A percentile compares a stretch with the other conserved stretches of the same genome.
Conservation (phyloP, 805 yeast genomes). For the Zygosaccharomyces pseudorouxii region DNA sequence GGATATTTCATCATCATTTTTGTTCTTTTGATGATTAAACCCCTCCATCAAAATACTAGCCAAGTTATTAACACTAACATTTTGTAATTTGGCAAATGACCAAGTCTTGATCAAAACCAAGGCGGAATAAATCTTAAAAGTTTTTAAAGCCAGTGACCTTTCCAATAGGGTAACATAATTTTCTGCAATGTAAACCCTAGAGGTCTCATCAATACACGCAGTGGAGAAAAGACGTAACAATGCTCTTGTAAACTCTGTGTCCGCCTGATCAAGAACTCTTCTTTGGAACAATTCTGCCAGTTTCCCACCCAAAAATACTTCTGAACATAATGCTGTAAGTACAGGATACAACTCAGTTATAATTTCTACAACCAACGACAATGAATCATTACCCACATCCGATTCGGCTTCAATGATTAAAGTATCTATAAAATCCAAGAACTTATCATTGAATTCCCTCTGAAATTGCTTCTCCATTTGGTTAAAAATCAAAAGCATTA, state of each 20-base stretch:
- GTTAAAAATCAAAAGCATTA: constrained; percentile 22
- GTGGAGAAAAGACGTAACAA: constrained; percentile 39
- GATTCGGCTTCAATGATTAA: constrained; percentile 27
- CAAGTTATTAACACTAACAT: constrained; percentile 32
- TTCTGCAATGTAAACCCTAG: constrained; percentile 45
- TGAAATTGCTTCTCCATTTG: constrained; percentile 16
- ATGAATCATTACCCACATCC: constrained; percentile 22
- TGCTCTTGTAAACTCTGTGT: constrained; percentile 20
- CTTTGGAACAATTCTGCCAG: constrained; percentile 26
- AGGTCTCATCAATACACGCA: constrained; percentile 48
- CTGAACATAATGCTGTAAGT: constrained; percentile 27
- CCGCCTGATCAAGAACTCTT: constrained; percentile 16
- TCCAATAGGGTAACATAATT: constrained; percentile 42
- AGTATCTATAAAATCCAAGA: constrained; percentile 19
- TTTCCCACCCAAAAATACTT: constrained; percentile 28
- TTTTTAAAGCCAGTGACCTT: constrained; percentile 31
- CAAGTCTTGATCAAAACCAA: constrained; percentile 53
- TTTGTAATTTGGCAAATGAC: constrained; percentile 43
- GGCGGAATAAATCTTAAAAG: constrained; percentile 37
- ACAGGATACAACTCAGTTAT: constrained; percentile 30
- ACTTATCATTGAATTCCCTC: constrained; percentile 18
- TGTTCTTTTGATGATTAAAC: constrained; percentile 8
- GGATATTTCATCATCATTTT: constrained; percentile 11
- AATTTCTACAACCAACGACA: constrained; percentile 19
- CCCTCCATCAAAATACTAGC: constrained; percentile 28